Evolutionary conservation across 78 protist species (phyloP).

Genomic region (Chrysochromulina tobinii): DNA sequence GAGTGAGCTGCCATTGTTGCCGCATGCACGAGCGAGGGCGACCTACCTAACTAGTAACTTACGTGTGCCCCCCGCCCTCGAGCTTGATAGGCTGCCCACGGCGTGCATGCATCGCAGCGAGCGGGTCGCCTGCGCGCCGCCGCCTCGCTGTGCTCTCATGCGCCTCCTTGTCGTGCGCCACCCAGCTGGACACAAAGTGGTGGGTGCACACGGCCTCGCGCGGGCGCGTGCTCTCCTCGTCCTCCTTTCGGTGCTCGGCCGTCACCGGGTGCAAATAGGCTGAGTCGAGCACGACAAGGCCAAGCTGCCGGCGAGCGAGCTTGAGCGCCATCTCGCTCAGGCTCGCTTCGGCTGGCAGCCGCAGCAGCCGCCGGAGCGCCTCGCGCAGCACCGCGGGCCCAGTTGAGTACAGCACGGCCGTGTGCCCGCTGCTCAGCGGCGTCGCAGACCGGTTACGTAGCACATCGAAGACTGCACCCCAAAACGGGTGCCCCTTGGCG

Average conservation of each 20-base stretch:
- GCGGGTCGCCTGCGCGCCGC: not conserved
- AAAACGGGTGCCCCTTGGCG: not conserved
- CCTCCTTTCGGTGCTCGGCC: not conserved
- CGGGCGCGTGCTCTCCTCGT: not conserved
- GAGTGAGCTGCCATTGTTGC: no score
- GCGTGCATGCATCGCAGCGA: not conserved
- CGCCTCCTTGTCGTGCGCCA: not conserved
- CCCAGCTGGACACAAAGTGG: conserved; percentile 9
- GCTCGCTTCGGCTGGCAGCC: not conserved
- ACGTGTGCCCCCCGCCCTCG: no score
- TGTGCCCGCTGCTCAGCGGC: not conserved
- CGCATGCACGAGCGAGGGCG: no score
- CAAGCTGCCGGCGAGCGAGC: not conserved
- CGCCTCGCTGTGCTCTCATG: not conserved
- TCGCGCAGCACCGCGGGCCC: conserved; percentile 8
- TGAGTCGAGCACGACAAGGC: not conserved
- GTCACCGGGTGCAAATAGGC: not conserved
- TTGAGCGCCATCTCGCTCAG: no score
- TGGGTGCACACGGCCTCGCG: not conserved
- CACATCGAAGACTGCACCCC: not conserved
- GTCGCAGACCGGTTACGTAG: not conserved
- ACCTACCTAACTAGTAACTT: no score
- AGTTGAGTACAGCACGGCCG: not conserved
- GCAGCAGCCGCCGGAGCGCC: conserved; percentile 4
- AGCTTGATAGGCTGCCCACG: no score